Evolutionary conservation across 306 rosid species (phyloP).

Genomic region (Lupinus albus): DNA sequence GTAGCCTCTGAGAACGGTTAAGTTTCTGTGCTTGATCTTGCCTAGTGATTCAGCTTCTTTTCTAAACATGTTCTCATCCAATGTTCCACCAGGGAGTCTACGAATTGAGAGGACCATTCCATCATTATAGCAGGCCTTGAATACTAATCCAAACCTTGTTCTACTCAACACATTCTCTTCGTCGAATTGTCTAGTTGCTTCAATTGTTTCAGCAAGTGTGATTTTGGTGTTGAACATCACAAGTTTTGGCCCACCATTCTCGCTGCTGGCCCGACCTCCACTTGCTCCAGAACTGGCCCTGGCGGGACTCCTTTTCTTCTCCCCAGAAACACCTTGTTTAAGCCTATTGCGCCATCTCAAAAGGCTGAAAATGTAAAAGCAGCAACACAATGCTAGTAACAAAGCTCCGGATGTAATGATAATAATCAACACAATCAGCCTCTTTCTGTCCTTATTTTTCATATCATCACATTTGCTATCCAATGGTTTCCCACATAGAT

Average conservation of each 20-base stretch:
- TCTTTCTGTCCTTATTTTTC: slow-evolving; percentile 48
- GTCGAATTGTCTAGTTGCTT: slow-evolving; percentile 88
- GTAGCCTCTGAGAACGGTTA: slow-evolving; percentile 92
- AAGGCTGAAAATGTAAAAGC: slow-evolving; percentile 82
- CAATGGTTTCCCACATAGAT: slow-evolving; percentile 77
- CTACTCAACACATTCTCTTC: slow-evolving; percentile 96
- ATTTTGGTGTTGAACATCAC: slow-evolving; percentile 88
- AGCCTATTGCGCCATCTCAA: slow-evolving; percentile 84
- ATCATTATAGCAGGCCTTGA: slow-evolving; percentile 86
- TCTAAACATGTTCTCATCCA: slow-evolving; percentile 76
- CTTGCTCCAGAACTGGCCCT: slow-evolving; percentile 85
- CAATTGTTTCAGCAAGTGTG: slow-evolving; percentile 83
- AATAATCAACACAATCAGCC: slow-evolving; percentile 61
- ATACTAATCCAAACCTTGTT: slow-evolving; percentile 73
- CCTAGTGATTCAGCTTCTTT: slow-evolving; percentile 88
- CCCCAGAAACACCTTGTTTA: slow-evolving; percentile 65
- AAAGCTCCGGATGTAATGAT: slow-evolving; percentile 60
- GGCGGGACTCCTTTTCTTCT: slow-evolving; percentile 78
- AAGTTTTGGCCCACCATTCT: slow-evolving; percentile 81
- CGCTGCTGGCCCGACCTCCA: slow-evolving; percentile 84
- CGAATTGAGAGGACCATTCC: slow-evolving; percentile 94
- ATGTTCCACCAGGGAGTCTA: slow-evolving; percentile 70
- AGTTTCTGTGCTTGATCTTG: slow-evolving; percentile 75
- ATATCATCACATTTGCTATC: slow-evolving; percentile 48
- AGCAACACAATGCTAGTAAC: slow-evolving; percentile 65